These are phyloP conservation scores for Cryphonectria naterciae DNA, from an alignment of 2,329 filamentous ascomycete genomes.

Conservation along the genomic window DNA sequence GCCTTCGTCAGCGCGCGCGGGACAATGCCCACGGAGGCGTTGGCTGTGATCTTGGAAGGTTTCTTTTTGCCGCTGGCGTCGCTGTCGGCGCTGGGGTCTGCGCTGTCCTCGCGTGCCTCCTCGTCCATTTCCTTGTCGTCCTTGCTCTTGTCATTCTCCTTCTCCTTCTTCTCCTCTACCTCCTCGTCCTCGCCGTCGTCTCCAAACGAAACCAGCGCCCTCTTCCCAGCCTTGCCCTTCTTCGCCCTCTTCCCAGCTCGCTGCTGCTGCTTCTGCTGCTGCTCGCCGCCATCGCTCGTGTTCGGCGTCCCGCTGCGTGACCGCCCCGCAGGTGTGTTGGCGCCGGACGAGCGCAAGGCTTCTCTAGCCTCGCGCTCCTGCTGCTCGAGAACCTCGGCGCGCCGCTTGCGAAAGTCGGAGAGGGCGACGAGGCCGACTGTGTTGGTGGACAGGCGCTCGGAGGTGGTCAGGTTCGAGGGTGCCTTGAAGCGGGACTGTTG, in stretches of 20 bases:
- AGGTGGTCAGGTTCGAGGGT: slow-evolving; percentile 71
- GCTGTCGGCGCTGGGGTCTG: background rate
- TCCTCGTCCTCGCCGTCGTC: slow-evolving; percentile 69
- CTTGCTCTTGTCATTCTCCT: slow-evolving; percentile 35
- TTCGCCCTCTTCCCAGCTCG: slow-evolving; percentile 46
- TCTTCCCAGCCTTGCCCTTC: slow-evolving; percentile 47
- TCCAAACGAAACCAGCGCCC: slow-evolving; percentile 63
- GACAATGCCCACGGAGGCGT: slow-evolving; percentile 62
- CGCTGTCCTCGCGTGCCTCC: slow-evolving; percentile 31
- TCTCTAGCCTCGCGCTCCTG: slow-evolving; percentile 82
- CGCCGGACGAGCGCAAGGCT: slow-evolving; percentile 54
- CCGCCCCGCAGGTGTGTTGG: slow-evolving; percentile 42
- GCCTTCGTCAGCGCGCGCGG: slow-evolving; percentile 72
- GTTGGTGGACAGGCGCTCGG: slow-evolving; percentile 81
- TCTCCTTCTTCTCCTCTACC: slow-evolving; percentile 36
- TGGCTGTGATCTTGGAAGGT: slow-evolving; percentile 61
- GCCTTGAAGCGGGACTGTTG: slow-evolving; percentile 68
- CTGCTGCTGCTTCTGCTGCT: slow-evolving; percentile 35
- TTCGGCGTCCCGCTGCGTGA: slow-evolving; percentile 18
- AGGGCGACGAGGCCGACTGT: slow-evolving; percentile 91
- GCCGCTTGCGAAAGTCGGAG: slow-evolving; percentile 93
- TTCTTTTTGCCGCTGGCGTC: slow-evolving; percentile 35
- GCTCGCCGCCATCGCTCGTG: slow-evolving; percentile 9
- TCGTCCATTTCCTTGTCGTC: slow-evolving; percentile 22
- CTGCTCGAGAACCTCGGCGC: slow-evolving; percentile 89